Base-by-base conservation (phyloP, 805 yeast genomes). In the Yamadazyma akitaensis region DNA sequence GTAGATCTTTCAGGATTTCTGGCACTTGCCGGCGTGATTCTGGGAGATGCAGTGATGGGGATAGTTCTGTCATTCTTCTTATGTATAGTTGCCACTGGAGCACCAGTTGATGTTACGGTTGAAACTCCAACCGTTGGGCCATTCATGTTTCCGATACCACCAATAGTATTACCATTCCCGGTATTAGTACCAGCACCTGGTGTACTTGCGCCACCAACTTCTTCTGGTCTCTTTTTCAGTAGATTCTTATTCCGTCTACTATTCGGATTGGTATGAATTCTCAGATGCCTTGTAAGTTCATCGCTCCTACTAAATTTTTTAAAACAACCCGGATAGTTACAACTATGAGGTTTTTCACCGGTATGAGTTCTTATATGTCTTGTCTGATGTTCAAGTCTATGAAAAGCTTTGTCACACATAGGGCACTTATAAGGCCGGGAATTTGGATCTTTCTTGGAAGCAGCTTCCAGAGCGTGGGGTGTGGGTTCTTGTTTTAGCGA, bases 331-430 rank as follows among this genome's bases (percentile, higher is more conserved):
- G 85, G 85, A 53, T 75, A 85, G 24, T 81, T 76, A 64, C 91
- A 85, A n/a, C 76, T 77, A 62, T 85, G 90, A 2, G 92, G 92
- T 60, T 82, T 84, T 58, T 85, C 91, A 21, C 92, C 92, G 0
- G 92, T 85, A 58, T 85, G 92, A 11, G 90, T 85, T 57, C 91
- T 70, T 48, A 85, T 82, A 57, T 85, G 92, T 57, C 92, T 74
- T 8, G 90, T 84, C 59, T 84, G 89, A 63, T 85, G 92, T 57
- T 85, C 92, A 37, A 85, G 62, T 47, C 92, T 70, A 59, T 84
- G 88, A 60, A 85, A 85, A 0, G 88, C 88, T 62, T 85, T 81
- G 34, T 79, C 79, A 60, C 92, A 85, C 59, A 83, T 73, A 3
- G 89, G 84, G 59, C 92, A 85, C 51, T 82, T 80, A 64, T 82